Percentiles rank a stretch among this genome's conserved stretches.
These are phyloP conservation scores for Pyrenula aspistea DNA, from an alignment of 495 filamentous ascomycete species.

Conservation along the genomic window DNA sequence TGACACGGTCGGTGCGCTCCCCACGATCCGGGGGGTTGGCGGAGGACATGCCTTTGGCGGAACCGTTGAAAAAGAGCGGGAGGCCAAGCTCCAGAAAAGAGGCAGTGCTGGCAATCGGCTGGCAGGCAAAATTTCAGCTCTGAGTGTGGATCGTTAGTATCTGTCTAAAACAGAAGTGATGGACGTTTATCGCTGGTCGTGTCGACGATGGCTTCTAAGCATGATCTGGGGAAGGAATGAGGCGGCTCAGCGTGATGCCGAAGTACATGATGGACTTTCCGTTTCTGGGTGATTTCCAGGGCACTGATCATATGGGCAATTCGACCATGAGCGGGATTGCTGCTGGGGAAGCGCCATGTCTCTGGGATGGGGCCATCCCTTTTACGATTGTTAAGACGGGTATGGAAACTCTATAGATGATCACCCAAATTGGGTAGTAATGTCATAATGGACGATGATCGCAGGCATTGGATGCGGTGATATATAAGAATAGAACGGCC, in stretches of 20 bases:
- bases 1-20: conserved; percentile 33
- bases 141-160: conserved; percentile 29
- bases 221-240: too few species aligned
- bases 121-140: conserved; percentile 34
- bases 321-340: too few species aligned
- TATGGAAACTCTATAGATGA: neutral
- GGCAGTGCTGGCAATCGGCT: conserved; percentile 37
- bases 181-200: neutral
- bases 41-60: conserved; percentile 17
- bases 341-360: neutral
- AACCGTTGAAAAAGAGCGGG: conserved; percentile 28
- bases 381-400: neutral
- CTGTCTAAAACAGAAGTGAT: neutral
- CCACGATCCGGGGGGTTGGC: conserved; percentile 23
- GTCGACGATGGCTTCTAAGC: neutral
- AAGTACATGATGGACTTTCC: too few species aligned
- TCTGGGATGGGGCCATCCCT: neutral
- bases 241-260: neutral
- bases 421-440: neutral
- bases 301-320: too few species aligned
- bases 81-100: conserved; percentile 36
- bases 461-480: neutral
- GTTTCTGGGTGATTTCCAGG: too few species aligned
- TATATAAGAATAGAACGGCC: neutral
- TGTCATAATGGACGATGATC: neutral